These are phyloP conservation scores for Kokia cookei DNA, from an alignment of 441 rosid species.

Conservation along the genomic window DNA sequence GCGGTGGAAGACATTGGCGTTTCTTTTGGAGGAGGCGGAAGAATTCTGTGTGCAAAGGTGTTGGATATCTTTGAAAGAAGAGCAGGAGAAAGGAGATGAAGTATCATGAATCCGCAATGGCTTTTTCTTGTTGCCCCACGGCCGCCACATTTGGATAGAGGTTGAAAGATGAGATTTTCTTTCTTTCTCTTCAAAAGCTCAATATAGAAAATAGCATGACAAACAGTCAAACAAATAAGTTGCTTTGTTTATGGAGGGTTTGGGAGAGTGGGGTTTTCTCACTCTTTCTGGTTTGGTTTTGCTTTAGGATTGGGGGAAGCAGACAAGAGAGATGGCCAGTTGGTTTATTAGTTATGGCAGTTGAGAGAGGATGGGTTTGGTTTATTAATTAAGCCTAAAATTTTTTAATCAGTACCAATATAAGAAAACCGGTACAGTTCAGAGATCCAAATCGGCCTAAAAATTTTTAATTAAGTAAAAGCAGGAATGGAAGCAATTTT, in stretches of 20 bases:
- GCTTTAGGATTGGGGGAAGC: too few species aligned
- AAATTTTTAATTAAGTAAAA: not conserved
- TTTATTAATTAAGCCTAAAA: too few species aligned
- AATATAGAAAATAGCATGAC: not conserved
- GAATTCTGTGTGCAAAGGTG: slow-evolving; percentile 35
- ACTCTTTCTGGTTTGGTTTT: too few species aligned
- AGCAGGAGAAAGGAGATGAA: slow-evolving; percentile 21
- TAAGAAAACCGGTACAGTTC: too few species aligned
- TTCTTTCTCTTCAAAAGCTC: not conserved
- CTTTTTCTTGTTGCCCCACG: slow-evolving; percentile 40
- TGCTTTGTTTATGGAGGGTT: not conserved
- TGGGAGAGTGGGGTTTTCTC: too few species aligned
- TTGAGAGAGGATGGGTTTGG: too few species aligned
- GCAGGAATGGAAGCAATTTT: not conserved
- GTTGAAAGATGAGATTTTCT: not conserved
- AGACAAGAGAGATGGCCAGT: too few species aligned
- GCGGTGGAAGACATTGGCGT: slow-evolving; percentile 36
- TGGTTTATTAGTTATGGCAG: too few species aligned
- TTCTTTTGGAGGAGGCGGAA: slow-evolving; percentile 8
- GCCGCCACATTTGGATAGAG: slow-evolving; percentile 61
- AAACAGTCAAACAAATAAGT: too few species aligned
- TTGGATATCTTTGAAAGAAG: slow-evolving; percentile 58
- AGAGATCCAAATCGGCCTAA: too few species aligned
- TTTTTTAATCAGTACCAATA: too few species aligned
- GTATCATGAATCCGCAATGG: slow-evolving; percentile 42